A percentile compares a stretch with the other conserved stretches of the same genome.
Evolutionary conservation across 176 grass and related monocot species (phyloP).

Genomic region (Oryza longistaminata): DNA sequence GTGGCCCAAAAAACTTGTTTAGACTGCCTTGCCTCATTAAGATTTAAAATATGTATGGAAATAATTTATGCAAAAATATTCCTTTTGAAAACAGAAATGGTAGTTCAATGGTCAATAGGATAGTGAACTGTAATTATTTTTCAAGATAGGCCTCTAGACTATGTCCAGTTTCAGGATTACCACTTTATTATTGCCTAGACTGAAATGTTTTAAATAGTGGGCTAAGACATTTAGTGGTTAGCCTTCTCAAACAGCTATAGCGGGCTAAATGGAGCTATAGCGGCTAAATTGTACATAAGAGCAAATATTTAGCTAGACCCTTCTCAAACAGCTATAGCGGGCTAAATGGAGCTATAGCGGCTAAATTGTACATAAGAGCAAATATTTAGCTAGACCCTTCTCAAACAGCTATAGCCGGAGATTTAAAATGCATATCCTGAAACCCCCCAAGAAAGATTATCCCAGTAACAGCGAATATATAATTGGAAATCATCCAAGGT

Average conservation of each 20-base stretch:
- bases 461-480: neutral
- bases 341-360: too few relatives aligned
- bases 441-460: neutral
- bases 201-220: neutral
- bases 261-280: too few relatives aligned
- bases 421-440: neutral
- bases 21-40: slow-evolving; percentile 15
- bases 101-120: neutral
- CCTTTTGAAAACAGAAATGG: slow-evolving; percentile 12
- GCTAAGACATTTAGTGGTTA: too few relatives aligned
- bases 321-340: too few relatives aligned
- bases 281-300: too few relatives aligned
- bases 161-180: neutral
- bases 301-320: too few relatives aligned
- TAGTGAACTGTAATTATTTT: neutral
- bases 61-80: neutral
- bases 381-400: too few relatives aligned
- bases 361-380: too few relatives aligned
- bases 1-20: neutral
- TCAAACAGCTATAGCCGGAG: too few relatives aligned
- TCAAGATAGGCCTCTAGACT: neutral
- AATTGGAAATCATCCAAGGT: slow-evolving; percentile 11
- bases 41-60: slow-evolving; percentile 2
- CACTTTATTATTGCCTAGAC: neutral
- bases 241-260: too few relatives aligned